phyloP scores from a whole-genome alignment of 2,329 filamentous ascomycete genomes.

The Phoma herbarum region DNA sequence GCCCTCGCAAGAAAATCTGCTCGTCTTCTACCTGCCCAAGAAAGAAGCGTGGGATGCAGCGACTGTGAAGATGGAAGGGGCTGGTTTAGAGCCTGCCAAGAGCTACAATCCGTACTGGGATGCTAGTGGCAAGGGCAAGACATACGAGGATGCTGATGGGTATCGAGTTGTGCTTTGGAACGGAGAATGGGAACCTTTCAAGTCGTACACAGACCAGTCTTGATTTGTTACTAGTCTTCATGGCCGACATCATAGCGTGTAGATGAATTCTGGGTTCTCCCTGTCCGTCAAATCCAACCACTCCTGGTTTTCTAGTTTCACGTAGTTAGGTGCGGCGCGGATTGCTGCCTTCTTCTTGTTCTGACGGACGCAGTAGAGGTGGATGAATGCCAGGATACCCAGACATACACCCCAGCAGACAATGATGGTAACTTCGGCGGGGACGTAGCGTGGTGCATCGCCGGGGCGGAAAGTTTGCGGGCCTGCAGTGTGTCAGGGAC shows the following conservation, averaged over 20 bases:
- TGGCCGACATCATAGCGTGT: constrained; percentile 56
- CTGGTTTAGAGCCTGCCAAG: constrained; percentile 49
- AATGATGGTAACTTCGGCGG: constrained; percentile 70
- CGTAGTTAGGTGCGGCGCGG: constrained; percentile 64
- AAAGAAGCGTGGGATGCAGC: constrained; percentile 39
- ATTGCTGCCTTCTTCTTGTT: constrained; percentile 67
- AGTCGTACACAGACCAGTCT: neutral
- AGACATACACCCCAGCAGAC: constrained; percentile 66
- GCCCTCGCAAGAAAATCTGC: constrained; percentile 56
- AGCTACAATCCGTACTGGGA: constrained; percentile 60
- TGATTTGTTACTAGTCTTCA: neutral
- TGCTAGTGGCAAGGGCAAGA: constrained; percentile 50
- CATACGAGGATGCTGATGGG: constrained; percentile 58
- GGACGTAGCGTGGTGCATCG: constrained; percentile 62
- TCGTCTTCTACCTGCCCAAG: constrained; percentile 56
- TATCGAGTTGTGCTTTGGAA: constrained; percentile 57
- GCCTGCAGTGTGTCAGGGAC: constrained; percentile 49
- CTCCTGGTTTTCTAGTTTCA: constrained; percentile 72
- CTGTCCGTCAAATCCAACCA: constrained; percentile 72
- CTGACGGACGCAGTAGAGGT: constrained; percentile 66
- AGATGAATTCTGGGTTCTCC: constrained; percentile 71
- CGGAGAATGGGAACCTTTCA: constrained; percentile 22
- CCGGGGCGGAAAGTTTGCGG: constrained; percentile 44
- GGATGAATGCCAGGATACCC: constrained; percentile 67
- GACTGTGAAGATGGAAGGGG: constrained; percentile 47